Base-by-base conservation (phyloP, 1,139 yeast genomes). In the Kurtzmaniella quercitrusa region DNA sequence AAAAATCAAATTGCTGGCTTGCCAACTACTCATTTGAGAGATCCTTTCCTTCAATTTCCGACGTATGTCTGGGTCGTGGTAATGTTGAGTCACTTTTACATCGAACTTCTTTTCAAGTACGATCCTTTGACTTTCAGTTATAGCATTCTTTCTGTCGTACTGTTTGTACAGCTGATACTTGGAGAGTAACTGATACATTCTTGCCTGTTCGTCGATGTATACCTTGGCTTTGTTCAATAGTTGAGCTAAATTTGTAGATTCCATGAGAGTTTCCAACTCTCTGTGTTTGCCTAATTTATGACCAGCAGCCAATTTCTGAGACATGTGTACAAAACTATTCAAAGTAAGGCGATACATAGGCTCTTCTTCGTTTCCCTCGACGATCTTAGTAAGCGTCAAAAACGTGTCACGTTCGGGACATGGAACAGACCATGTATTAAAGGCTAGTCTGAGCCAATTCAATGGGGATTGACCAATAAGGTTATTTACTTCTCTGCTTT, bases 1-100 rank as follows among this genome's bases (percentile, higher is more conserved):
- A 59, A 79, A 79, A 2, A 79, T 66, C 41, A 81, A 51, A 23
- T 64, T 59, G 0, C 74, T 56, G 0, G 80, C 83, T 19, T 66
- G 60, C 3, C 62, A 58, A 45, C 61, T 68, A 9, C 59, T 55
- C 47, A 75, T 34, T 1, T 41, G 33, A 1, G 41, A 12, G 2
- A 73, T 43, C 29, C 55, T 54, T 1, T 47, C 39, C 6, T 50
- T 31, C 7, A 14, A 31, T 15, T 14, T 16, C 14, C 14, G 4
- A 5, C 6, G 18, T 9, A 31, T 14, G 14, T 16, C 18, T 14
- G 36, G 36, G 9, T 31, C 36, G 18, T 14, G 4, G 14, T 31
- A 31, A 14, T 27, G 5, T 27, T 27, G 33, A 11, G 15, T 10
- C 15, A 27, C 11, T 10, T 27, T 27, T 14, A 11, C 10, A 5